These are phyloP conservation scores for Flaveria sonorensis DNA, from an alignment of 129 eudicot genomes.

Conservation along the genomic window DNA sequence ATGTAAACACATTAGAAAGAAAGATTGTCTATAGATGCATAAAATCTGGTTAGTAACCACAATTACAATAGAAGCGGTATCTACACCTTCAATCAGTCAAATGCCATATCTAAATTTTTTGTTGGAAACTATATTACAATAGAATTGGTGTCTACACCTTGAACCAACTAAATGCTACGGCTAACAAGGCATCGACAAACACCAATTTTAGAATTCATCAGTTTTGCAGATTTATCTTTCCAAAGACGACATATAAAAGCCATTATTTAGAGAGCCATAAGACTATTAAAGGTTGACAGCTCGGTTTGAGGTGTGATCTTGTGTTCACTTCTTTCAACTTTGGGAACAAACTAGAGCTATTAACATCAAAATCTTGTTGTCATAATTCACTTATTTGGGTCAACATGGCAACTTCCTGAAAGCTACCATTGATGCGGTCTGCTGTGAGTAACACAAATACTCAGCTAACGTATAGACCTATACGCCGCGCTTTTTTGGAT, in stretches of 20 bases:
- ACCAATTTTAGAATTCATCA: no score
- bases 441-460: neutral
- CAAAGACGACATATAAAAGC: no score
- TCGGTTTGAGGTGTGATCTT: neutral
- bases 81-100: neutral
- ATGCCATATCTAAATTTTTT: neutral
- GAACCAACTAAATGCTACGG: no score
- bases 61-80: neutral
- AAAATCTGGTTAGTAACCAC: neutral
- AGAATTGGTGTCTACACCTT: no score
- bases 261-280: neutral
- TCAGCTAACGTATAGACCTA: neutral
- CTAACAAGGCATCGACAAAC: no score
- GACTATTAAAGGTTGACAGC: neutral
- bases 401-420: neutral
- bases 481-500: neutral
- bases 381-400: neutral
- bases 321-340: neutral
- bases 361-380: neutral
- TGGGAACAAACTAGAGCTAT: neutral
- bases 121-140: no score
- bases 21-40: neutral
- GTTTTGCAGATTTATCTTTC: no score
- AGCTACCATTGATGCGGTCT: neutral
- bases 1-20: no score